phyloP scores from a whole-genome alignment of 2,329 filamentous ascomycete species.

The Sclerotinia spermophila region DNA sequence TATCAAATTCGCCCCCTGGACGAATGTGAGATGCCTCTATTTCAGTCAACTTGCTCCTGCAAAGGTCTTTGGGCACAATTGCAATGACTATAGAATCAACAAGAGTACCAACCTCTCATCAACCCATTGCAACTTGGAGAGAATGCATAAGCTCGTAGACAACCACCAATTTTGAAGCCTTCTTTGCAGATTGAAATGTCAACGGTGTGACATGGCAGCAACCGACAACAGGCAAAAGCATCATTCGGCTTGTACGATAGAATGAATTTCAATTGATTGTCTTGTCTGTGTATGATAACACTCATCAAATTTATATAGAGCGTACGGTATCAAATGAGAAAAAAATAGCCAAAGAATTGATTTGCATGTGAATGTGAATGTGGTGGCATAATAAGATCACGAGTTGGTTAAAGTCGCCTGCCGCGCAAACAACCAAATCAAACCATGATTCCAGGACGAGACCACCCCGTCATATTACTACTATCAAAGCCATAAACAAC shows the following conservation, averaged over 20 bases:
- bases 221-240: background rate
- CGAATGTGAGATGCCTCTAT: background rate
- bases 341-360: background rate
- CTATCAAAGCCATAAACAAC: background rate
- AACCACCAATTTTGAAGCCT: background rate
- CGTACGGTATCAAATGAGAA: background rate
- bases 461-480: background rate
- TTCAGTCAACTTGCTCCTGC: background rate
- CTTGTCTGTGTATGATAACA: too few species aligned
- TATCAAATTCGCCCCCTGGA: background rate
- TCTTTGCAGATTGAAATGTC: background rate
- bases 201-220: background rate
- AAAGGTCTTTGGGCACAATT: background rate
- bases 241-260: too few species aligned
- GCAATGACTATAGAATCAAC: background rate
- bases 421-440: constrained; percentile 1
- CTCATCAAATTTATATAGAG: too few species aligned
- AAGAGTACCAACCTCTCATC: background rate
- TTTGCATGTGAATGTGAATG: constrained; percentile 9
- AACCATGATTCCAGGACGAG: background rate
- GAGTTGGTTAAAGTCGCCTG: constrained; percentile 13
- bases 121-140: too few species aligned
- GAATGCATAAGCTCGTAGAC: background rate
- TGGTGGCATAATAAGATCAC: background rate
- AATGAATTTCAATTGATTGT: too few species aligned